phyloP scores from a whole-genome alignment of 139 green algal genomes.

The Axilococcus clingmanii region DNA sequence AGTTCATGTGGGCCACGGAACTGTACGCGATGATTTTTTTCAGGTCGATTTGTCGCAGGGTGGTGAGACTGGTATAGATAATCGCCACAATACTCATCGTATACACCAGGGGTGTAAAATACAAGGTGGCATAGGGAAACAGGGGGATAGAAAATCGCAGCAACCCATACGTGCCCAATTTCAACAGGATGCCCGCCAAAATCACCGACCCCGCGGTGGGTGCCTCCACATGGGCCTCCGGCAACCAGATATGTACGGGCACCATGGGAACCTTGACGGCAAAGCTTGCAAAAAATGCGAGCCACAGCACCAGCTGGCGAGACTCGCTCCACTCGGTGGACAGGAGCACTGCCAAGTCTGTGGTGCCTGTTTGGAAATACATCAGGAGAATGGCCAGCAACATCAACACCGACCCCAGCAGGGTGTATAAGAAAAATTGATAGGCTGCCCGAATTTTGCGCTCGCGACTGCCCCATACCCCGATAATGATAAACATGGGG shows the following conservation, averaged over 20 bases:
- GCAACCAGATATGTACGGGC: slow-evolving; percentile 56
- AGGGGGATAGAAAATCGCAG: slow-evolving; percentile 53
- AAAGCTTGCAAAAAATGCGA: slow-evolving; percentile 52
- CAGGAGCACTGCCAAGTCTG: slow-evolving; percentile 45
- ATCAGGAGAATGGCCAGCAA: slow-evolving; percentile 43
- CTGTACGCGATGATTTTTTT: slow-evolving; percentile 69
- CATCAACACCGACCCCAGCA: slow-evolving; percentile 43
- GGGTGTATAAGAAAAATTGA: slow-evolving; percentile 53
- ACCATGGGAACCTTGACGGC: slow-evolving; percentile 60
- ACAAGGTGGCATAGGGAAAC: slow-evolving; percentile 47
- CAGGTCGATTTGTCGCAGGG: slow-evolving; percentile 53
- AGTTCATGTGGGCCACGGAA: slow-evolving; percentile 55
- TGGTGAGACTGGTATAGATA: slow-evolving; percentile 52
- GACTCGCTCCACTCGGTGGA: slow-evolving; percentile 28
- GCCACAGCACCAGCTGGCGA: slow-evolving; percentile 40
- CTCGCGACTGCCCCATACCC: slow-evolving; percentile 41
- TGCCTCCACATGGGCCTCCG: slow-evolving; percentile 58
- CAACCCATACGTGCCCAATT: slow-evolving; percentile 58
- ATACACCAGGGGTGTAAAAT: slow-evolving; percentile 51
- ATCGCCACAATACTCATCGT: slow-evolving; percentile 52
- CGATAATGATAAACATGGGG: slow-evolving; percentile 57
- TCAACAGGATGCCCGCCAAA: slow-evolving; percentile 53
- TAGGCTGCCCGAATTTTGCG: slow-evolving; percentile 54
- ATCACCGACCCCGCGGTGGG: slow-evolving; percentile 55
- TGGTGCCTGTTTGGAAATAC: slow-evolving; percentile 45